These are phyloP conservation scores for Aspergillus uvarum DNA, from an alignment of 2,329 filamentous ascomycete genomes.

Conservation along the genomic window DNA sequence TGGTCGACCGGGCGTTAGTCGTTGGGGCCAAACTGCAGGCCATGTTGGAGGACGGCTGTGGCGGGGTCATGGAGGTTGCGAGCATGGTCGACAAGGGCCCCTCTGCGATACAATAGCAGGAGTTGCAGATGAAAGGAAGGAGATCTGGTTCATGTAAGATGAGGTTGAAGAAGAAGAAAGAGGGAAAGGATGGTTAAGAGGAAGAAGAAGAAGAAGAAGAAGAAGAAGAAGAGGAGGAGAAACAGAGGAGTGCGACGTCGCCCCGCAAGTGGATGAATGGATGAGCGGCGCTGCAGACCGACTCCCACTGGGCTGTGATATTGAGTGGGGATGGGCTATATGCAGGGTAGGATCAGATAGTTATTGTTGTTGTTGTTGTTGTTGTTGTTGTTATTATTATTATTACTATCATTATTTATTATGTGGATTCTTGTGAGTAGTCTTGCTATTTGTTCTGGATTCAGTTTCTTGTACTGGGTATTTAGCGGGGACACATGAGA, in stretches of 20 bases:
- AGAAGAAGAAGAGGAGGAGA: conserved; percentile 1
- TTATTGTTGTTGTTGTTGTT: too few species aligned
- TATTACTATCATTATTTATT: too few species aligned
- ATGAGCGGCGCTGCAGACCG: not conserved
- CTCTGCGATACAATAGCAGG: not conserved
- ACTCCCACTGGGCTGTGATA: not conserved
- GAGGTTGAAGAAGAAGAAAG: not conserved
- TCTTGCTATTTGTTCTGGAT: too few species aligned
- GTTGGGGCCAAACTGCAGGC: conserved; percentile 18
- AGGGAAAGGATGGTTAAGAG: not conserved
- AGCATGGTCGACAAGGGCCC: conserved; percentile 24
- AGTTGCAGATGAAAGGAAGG: not conserved
- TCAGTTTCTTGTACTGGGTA: too few species aligned
- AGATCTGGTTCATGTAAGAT: not conserved
- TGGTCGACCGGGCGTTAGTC: conserved; percentile 12
- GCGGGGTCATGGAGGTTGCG: conserved; percentile 23
- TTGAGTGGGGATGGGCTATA: not conserved
- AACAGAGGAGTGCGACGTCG: not conserved
- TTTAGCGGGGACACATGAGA: too few species aligned
- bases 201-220: conserved; percentile 3
- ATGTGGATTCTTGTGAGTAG: not conserved
- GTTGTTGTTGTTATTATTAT: too few species aligned
- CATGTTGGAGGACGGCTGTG: conserved; percentile 17
- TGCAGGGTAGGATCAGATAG: not conserved
- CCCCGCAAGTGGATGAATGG: conserved; percentile 1